A percentile compares a stretch with the other conserved stretches of the same genome.
These are phyloP conservation scores for Lathyrus tuberosus DNA, from an alignment of 306 rosid genomes.

Conservation along the genomic window DNA sequence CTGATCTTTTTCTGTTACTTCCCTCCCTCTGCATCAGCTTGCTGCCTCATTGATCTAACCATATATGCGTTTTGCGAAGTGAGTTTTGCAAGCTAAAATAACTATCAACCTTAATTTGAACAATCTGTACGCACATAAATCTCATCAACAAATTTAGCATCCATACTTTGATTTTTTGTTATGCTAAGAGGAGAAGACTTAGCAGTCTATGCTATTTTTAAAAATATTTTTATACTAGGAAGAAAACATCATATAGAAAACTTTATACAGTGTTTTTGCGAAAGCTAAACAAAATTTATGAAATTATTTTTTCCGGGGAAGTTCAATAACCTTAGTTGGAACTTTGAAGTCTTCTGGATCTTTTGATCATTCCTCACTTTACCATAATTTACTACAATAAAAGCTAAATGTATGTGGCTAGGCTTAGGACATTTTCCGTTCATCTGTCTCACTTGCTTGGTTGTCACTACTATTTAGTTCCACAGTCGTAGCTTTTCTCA, in stretches of 20 bases:
- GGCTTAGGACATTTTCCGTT: too few relatives aligned
- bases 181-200: constrained; percentile 22
- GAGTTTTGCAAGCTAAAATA: too few relatives aligned
- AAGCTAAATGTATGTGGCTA: too few relatives aligned
- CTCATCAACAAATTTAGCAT: neutral
- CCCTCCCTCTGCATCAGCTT: constrained; percentile 15
- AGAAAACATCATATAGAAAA: constrained; percentile 6
- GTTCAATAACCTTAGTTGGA: constrained; percentile 27
- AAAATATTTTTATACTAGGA: too few relatives aligned
- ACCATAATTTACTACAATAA: too few relatives aligned
- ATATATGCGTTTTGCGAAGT: too few relatives aligned
- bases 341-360: constrained; percentile 26
- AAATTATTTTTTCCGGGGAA: constrained; percentile 16
- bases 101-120: constrained; percentile 19
- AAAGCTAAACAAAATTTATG: constrained; percentile 18
- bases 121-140: too few relatives aligned
- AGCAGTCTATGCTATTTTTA: neutral
- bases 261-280: constrained; percentile 9
- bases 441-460: too few relatives aligned
- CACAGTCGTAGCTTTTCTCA: too few relatives aligned
- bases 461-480: too few relatives aligned
- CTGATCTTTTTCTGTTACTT: constrained; percentile 11
- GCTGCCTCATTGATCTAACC: constrained; percentile 4
- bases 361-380: constrained; percentile 16
- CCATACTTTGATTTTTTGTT: constrained; percentile 6